Conservation (phyloP, 2,329 filamentous ascomycete species). For the Neodidymelliopsis sp. region DNA sequence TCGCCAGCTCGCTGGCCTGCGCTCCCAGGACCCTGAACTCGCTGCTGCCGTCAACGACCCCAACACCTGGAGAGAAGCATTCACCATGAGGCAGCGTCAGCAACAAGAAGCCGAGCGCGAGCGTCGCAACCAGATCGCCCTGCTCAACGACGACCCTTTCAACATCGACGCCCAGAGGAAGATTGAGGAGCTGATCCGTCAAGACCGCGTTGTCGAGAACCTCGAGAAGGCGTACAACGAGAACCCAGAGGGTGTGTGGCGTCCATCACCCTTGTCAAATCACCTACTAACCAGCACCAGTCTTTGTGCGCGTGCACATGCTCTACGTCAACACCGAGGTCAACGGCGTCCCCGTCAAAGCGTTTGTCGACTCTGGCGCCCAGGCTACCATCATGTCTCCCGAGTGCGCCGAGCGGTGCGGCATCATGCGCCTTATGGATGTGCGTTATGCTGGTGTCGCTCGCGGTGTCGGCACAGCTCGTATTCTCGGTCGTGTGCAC, state of each 20-base stretch:
- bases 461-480: constrained; percentile 90
- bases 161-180: constrained; percentile 88
- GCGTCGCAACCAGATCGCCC: constrained; percentile 81
- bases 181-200: constrained; percentile 97
- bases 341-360: constrained; percentile 90
- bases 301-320: constrained; percentile 94
- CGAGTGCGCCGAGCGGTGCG: constrained; percentile 85
- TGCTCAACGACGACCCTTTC: constrained; percentile 92
- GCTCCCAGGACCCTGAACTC: constrained; percentile 76
- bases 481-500: constrained; percentile 93
- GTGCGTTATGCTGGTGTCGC: constrained; percentile 91
- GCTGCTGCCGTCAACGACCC: constrained; percentile 79
- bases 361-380: constrained; percentile 94
- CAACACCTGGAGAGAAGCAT: constrained; percentile 76
- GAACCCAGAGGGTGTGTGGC: constrained; percentile 84
- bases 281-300: constrained; percentile 56
- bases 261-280: background rate
- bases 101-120: constrained; percentile 77
- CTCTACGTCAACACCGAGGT: constrained; percentile 96
- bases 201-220: constrained; percentile 94
- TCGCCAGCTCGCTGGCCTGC: constrained; percentile 72
- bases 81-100: constrained; percentile 70
- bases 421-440: constrained; percentile 96
- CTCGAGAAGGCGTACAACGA: constrained; percentile 96
- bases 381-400: constrained; percentile 99